Evolutionary conservation across 1,284 basidiomycete genomes (phyloP).

Genomic region (Exsudoporus floridanus): DNA sequence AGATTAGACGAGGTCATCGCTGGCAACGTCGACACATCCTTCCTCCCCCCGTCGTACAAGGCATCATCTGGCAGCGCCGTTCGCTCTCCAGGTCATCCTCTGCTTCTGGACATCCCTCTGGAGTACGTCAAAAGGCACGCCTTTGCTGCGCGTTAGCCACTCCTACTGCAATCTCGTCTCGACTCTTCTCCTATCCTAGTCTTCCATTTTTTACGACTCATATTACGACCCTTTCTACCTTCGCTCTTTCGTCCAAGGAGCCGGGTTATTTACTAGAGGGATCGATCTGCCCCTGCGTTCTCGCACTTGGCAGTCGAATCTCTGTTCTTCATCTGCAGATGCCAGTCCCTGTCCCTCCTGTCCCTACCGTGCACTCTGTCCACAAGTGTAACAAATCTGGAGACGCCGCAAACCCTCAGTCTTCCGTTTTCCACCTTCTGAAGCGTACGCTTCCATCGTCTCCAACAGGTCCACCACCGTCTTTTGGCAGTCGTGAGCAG

Average conservation of each 20-base stretch:
- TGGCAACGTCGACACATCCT: constrained; percentile 21
- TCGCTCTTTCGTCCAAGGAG: constrained; percentile 33
- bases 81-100: constrained; percentile 39
- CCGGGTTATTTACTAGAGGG: constrained; percentile 38
- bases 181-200: constrained; percentile 34
- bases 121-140: constrained; percentile 74
- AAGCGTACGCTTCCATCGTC: constrained; percentile 57
- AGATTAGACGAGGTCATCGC: constrained; percentile 26
- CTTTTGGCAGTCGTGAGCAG: constrained; percentile 65
- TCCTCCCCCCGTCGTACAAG: constrained; percentile 22
- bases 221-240: constrained; percentile 39
- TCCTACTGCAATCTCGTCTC: constrained; percentile 30
- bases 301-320: constrained; percentile 43
- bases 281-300: constrained; percentile 39
- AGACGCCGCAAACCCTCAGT: constrained; percentile 40
- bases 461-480: constrained; percentile 58
- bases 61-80: constrained; percentile 20
- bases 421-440: constrained; percentile 49
- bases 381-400: constrained; percentile 52
- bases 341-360: constrained; percentile 76
- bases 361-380: constrained; percentile 58
- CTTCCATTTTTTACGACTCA: constrained; percentile 53
- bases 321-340: constrained; percentile 54
- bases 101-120: constrained; percentile 28
- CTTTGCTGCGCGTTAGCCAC: constrained; percentile 86